These are phyloP conservation scores for Penicillium sp. DNA, from an alignment of 2,329 filamentous ascomycete genomes.

Conservation along the genomic window DNA sequence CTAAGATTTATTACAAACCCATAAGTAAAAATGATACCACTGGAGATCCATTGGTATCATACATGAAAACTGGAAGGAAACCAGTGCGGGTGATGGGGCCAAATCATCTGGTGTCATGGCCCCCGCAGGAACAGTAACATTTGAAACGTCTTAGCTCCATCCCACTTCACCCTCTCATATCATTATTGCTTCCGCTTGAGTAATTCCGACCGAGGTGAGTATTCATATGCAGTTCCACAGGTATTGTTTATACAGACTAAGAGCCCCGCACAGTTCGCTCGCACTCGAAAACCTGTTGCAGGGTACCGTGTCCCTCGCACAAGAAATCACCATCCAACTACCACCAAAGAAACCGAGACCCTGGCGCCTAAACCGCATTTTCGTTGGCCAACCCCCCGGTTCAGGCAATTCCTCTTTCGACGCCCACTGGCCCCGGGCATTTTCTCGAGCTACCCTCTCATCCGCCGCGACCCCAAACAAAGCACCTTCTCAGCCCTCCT, in stretches of 20 bases:
- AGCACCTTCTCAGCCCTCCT: constrained; percentile 53
- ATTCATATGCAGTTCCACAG: not conserved
- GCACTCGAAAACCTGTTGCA: not conserved
- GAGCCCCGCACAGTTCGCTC: not conserved
- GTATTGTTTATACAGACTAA: not conserved
- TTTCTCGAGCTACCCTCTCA: constrained; percentile 12
- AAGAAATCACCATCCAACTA: not conserved
- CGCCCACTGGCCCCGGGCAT: constrained; percentile 11
- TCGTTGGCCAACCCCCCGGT: constrained; percentile 20
- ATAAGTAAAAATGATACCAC: no score
- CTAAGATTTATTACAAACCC: no score
- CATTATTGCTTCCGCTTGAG: not conserved
- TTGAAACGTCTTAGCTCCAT: not conserved
- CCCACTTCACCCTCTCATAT: not conserved
- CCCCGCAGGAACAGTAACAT: not conserved
- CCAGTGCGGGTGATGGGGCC: not conserved
- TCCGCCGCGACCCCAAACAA: constrained; percentile 19
- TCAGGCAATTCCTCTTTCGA: constrained; percentile 14
- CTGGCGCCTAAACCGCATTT: constrained; percentile 30
- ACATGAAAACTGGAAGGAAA: not conserved
- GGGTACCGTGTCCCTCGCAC: not conserved
- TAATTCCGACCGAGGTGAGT: not conserved
- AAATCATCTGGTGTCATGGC: not conserved
- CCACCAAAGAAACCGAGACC: constrained; percentile 13
- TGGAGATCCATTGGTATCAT: not conserved